Base-by-base conservation (phyloP, 225 moss, liverwort and hornwort genomes). In the Climacium dendroides region DNA sequence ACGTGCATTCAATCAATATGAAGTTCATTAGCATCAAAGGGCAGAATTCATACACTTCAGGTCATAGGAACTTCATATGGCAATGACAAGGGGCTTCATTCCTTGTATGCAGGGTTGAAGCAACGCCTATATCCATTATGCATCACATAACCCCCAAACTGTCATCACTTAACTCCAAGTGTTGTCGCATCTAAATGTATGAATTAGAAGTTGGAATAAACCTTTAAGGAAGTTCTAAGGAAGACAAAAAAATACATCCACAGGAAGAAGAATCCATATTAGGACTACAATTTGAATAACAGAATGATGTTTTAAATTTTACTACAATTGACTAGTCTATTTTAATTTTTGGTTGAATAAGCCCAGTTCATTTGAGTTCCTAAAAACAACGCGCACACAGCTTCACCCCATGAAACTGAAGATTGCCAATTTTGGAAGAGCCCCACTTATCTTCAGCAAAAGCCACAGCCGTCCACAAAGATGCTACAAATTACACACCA, bases 371-470 rank as follows among this genome's bases (percentile, higher is more conserved):
- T 37, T 60, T 61, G 61, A 82, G 81, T 67, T 79, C 45, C 73
- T n/a, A n/a, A n/a, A n/a, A 74, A 82, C 98, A 98, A 86, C 97
- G 95, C 35, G 90, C 30, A 78, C 98, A 95, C 15, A 96, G 91
- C 87, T 95, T 97, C 45, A 98, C 98, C 53, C 98, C 98, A 65
- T 92, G 93, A 80, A 98, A 97, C 45, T 87, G 88, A 83, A 88
- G 74, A n/a, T 89, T 78, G 82, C 97, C 95, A 57, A 98, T 95
- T 80, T 88, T 92, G 90, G 96, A 98, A 84, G 87, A 89, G 62
- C 81, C 87, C 98, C 97, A 97, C 55, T 78, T 80, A 76, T 98
- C 98, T 89, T 98, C 98, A 53, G 94, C 95, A 85, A 95, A 98
- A 25, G 96, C 91, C 65, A 88, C 97, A 95, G 61, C 96, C 95